Conservation (phyloP, 179 eudicot species). For the Spergularia azorica region DNA sequence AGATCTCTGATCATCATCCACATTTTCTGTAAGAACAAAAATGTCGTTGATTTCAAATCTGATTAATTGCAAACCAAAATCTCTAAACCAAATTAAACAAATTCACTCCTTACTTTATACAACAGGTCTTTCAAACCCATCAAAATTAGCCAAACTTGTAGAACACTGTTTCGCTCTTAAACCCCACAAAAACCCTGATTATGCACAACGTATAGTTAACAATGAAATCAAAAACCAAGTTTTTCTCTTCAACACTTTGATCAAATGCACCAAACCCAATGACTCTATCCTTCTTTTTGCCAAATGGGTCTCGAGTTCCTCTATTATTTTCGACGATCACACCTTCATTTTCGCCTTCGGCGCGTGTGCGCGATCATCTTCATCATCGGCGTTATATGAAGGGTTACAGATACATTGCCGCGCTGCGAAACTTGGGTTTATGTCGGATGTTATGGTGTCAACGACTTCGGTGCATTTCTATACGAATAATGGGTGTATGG, state of each 20-base stretch:
- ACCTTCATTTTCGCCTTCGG: constrained; percentile 55
- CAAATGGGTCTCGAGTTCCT: constrained; percentile 41
- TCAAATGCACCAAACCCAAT: constrained; percentile 52
- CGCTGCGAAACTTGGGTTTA: constrained; percentile 37
- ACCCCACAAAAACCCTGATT: constrained; percentile 29
- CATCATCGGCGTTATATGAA: constrained; percentile 37
- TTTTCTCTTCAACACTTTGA: constrained; percentile 49
- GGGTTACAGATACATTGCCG: constrained; percentile 59
- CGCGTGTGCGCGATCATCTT: constrained; percentile 51
- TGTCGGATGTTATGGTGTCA: constrained; percentile 31
- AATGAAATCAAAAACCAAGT: constrained; percentile 22
- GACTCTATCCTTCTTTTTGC: constrained; percentile 46
- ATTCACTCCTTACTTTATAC: constrained; percentile 50
- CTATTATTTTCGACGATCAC: constrained; percentile 38
- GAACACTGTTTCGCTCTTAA: constrained; percentile 38
- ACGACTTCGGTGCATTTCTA: constrained; percentile 58
- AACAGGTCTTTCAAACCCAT: constrained; percentile 36
- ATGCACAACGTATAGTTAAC: constrained; percentile 43
- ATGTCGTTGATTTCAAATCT: constrained; percentile 19
- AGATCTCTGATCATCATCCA: too few species aligned
- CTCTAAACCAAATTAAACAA: constrained; percentile 40
- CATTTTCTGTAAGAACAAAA: not conserved
- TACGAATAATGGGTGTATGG: constrained; percentile 25
- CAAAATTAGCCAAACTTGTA: constrained; percentile 35
- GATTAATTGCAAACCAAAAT: constrained; percentile 16